Conservation (phyloP, 192 early-diverging fungal genomes). For the Coemansia sp. region DNA sequence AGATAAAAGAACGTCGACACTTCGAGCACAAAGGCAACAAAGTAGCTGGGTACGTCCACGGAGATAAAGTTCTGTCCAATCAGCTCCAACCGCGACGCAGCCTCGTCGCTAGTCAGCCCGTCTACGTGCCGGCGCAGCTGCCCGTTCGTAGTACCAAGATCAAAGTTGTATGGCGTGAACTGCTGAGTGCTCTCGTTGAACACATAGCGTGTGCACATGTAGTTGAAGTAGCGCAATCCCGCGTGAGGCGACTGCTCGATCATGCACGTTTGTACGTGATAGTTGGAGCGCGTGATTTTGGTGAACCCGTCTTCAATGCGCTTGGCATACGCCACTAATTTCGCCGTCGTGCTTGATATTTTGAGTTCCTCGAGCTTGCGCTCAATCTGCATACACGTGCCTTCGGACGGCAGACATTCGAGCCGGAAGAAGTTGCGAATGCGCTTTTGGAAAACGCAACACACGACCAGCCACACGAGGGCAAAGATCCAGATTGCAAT, state of each 20-base stretch:
- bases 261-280: conserved; percentile 40
- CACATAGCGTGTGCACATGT: conserved; percentile 76
- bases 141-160: conserved; percentile 60
- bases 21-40: conserved; percentile 56
- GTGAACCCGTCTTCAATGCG: conserved; percentile 43
- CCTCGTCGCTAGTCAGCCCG: conserved; percentile 58
- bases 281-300: conserved; percentile 40
- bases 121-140: conserved; percentile 40
- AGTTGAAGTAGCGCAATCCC: conserved; percentile 58
- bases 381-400: conserved; percentile 57
- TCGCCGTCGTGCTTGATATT: conserved; percentile 71
- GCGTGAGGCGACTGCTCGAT: conserved; percentile 22
- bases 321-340: conserved; percentile 64
- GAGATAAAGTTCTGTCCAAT: conserved; percentile 67
- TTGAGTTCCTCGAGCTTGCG: conserved; percentile 54
- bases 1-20: conserved; percentile 58
- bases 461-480: conserved; percentile 64
- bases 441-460: conserved; percentile 48
- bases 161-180: conserved; percentile 60
- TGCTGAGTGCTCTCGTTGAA: conserved; percentile 44
- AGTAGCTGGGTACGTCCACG: conserved; percentile 55
- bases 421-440: conserved; percentile 74
- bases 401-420: conserved; percentile 51
- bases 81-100: conserved; percentile 51
- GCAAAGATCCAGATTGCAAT: conserved; percentile 73